A percentile compares a stretch with the other conserved stretches of the same genome.
Conservation (phyloP, 2,329 filamentous ascomycete species). For the Pyrenophora tritici-repentis region DNA sequence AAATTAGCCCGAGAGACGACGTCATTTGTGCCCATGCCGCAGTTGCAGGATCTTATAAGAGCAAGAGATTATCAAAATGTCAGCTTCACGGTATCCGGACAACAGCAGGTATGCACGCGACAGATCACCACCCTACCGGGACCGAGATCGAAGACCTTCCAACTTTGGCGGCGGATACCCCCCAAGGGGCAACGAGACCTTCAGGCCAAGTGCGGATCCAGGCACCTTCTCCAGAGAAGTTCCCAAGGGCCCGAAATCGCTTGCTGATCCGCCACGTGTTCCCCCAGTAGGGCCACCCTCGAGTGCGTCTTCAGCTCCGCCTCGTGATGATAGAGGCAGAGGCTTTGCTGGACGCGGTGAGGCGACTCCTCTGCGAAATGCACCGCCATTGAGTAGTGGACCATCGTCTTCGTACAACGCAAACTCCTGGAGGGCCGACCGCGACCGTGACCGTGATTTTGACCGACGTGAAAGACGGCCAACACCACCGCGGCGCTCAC, state of each 20-base stretch:
- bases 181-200: slow-evolving; percentile 50
- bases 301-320: slow-evolving; percentile 47
- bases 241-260: slow-evolving; percentile 79
- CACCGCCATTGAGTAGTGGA: slow-evolving; percentile 54
- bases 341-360: slow-evolving; percentile 65
- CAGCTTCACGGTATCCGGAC: slow-evolving; percentile 44
- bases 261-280: slow-evolving; percentile 65
- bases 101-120: slow-evolving; percentile 49
- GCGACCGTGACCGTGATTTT: slow-evolving; percentile 56
- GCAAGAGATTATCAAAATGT: slow-evolving; percentile 31
- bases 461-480: slow-evolving; percentile 64
- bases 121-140: slow-evolving; percentile 61
- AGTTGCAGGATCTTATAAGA: slow-evolving; percentile 6
- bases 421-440: slow-evolving; percentile 56
- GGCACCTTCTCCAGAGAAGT: slow-evolving; percentile 59
- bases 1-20: not conserved
- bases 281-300: slow-evolving; percentile 39
- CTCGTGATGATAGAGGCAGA: slow-evolving; percentile 62
- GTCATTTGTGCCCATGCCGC: slow-evolving; percentile 22
- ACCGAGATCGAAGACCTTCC: slow-evolving; percentile 70
- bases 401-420: slow-evolving; percentile 40
- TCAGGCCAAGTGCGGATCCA: slow-evolving; percentile 37
- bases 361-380: slow-evolving; percentile 63
- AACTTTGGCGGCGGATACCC: slow-evolving; percentile 63
- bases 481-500: slow-evolving; percentile 68